These are phyloP conservation scores for Saturnispora silvae DNA, from an alignment of 805 yeast genomes.

Conservation along the genomic window DNA sequence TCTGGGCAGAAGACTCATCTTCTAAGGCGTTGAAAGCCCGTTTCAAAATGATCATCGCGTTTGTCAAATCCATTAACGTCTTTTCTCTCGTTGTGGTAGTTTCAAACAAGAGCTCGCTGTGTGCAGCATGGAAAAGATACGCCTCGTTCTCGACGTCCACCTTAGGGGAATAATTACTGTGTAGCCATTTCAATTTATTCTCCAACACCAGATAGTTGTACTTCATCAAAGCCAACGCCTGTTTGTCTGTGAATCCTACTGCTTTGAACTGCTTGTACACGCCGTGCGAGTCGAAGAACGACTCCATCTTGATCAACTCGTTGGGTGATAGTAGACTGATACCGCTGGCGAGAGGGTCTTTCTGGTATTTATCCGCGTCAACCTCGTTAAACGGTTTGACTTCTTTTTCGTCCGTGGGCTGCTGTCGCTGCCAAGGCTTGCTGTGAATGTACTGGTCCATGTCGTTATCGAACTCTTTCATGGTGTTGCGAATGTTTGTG, in stretches of 20 bases:
- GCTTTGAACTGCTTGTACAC: slow-evolving; percentile 41
- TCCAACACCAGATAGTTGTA: slow-evolving; percentile 28
- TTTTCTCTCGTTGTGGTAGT: slow-evolving; percentile 60
- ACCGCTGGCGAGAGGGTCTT: slow-evolving; percentile 6
- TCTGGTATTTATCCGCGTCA: slow-evolving; percentile 3
- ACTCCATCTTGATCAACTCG: slow-evolving; percentile 21
- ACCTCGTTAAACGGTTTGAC: not conserved
- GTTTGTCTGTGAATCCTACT: slow-evolving; percentile 51
- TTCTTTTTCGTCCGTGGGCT: not conserved
- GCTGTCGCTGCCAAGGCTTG: slow-evolving; percentile 3
- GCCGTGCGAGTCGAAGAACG: slow-evolving; percentile 51
- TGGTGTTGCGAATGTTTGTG: slow-evolving; percentile 6
- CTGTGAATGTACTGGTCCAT: slow-evolving; percentile 4
- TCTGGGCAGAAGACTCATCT: slow-evolving; percentile 58
- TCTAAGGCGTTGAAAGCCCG: slow-evolving; percentile 61
- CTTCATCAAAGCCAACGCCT: slow-evolving; percentile 49
- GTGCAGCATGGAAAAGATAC: slow-evolving; percentile 85
- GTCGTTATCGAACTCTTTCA: slow-evolving; percentile 8
- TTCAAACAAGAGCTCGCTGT: slow-evolving; percentile 74
- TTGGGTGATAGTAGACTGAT: slow-evolving; percentile 6
- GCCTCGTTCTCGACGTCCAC: slow-evolving; percentile 80
- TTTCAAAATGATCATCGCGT: slow-evolving; percentile 57
- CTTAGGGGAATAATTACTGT: slow-evolving; percentile 36
- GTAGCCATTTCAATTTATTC: slow-evolving; percentile 35
- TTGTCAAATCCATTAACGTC: slow-evolving; percentile 56